Base-by-base conservation (phyloP, 1,284 basidiomycete genomes). In the Athelia psychrophila region DNA sequence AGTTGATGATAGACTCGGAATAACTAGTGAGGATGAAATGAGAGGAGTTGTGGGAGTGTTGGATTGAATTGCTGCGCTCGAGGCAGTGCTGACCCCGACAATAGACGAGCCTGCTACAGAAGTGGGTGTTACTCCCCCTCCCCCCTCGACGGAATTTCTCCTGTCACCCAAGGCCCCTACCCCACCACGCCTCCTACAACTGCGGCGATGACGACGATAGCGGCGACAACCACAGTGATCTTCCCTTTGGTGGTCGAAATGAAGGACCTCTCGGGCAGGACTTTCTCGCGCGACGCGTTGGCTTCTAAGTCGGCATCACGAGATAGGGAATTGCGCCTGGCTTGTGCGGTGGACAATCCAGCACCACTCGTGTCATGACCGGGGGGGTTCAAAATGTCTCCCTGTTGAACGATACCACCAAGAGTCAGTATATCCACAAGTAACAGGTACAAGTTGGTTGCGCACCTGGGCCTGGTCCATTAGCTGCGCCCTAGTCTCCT, bases 181-280 rank as follows among this genome's bases (percentile, higher is more conserved):
- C 77, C 81, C n/a, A 81, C 84, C 0, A 86, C 84, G 0, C 75
- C 82, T 2, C 81, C 85, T 2, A 83, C 84, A 13, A 79, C 71
- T 1, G 76, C 84, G 1, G 70, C 82, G 46, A 86, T 57, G 54
- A 83, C 59, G 44, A 77, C 56, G 48, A 80, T 46, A 35, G n/a
- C 33, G 2, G 62, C 60, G 2, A 73, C 56, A 33, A 78, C 35
- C 45, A 66, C 54, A 13, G 78, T 56, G 33, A 66, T 58, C 38
- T 81, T 65, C 33, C 33, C 33, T n/a, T 35, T 35, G 33, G 33
- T 35, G 33, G 33, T 12, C n/a, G 10, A n/a, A 35, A 35, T 12
- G 33, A 35, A 35, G n/a, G 33, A n/a, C n/a, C 12, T 35, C 10
- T 35, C n/a, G n/a, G n/a, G n/a, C n/a, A 33, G 73, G 60, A n/a